These are phyloP conservation scores for Podospora australis DNA, from an alignment of 495 filamentous ascomycete genomes.

Conservation along the genomic window DNA sequence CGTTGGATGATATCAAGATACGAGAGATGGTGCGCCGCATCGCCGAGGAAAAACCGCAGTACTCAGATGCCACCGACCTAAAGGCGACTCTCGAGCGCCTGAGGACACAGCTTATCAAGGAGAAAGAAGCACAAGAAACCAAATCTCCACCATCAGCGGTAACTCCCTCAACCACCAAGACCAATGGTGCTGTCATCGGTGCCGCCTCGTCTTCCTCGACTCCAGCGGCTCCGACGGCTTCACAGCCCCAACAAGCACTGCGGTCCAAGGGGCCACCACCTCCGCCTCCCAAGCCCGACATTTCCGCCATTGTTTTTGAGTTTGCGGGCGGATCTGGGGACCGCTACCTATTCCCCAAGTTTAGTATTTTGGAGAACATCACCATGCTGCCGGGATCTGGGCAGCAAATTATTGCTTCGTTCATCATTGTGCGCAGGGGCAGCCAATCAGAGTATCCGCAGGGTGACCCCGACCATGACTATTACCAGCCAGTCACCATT, in stretches of 20 bases:
- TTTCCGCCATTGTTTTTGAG: conserved; percentile 74
- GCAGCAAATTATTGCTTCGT: conserved; percentile 54
- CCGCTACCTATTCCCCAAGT: conserved; percentile 81
- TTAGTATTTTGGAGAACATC: conserved; percentile 71
- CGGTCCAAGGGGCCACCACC: conserved; percentile 49
- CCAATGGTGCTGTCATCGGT: conserved; percentile 21
- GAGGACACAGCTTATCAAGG: conserved; percentile 21
- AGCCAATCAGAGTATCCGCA: conserved; percentile 46
- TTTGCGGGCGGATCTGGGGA: conserved; percentile 77
- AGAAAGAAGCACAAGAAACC: conserved; percentile 20
- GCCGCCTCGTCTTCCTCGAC: conserved; percentile 21
- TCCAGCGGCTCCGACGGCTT: conserved; percentile 19
- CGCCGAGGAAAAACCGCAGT: conserved; percentile 33
- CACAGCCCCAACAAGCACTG: conserved; percentile 35
- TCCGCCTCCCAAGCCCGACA: conserved; percentile 49
- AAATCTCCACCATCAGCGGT: conserved; percentile 12
- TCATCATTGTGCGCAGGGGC: conserved; percentile 58
- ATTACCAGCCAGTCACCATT: conserved; percentile 87
- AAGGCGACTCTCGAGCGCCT: conserved; percentile 36
- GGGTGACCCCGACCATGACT: conserved; percentile 55
- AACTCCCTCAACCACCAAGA: not conserved
- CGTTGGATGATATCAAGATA: conserved; percentile 33
- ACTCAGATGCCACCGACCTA: conserved; percentile 38
- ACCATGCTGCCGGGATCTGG: conserved; percentile 22
- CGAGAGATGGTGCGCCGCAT: conserved; percentile 37